phyloP scores from a whole-genome alignment of 31 red algal species.

The Porphyra umbilicalis region DNA sequence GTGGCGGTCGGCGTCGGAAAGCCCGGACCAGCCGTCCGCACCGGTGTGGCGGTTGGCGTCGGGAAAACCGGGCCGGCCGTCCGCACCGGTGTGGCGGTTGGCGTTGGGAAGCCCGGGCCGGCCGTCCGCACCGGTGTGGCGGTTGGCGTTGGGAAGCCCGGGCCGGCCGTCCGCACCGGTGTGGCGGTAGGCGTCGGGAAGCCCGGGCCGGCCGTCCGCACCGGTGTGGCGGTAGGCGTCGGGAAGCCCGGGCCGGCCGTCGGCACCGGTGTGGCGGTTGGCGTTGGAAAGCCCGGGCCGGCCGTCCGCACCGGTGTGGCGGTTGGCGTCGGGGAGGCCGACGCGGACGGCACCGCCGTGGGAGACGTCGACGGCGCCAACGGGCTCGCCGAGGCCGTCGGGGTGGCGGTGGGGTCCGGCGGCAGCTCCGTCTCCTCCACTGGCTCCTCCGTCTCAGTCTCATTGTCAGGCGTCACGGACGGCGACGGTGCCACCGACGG shows the following conservation, averaged over 20 bases:
- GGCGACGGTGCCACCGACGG: too few relatives aligned
- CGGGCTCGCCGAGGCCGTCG: background rate
- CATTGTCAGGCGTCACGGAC: too few relatives aligned
- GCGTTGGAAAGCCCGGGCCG: background rate
- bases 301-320: background rate
- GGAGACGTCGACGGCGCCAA: background rate
- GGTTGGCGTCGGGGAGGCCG: background rate
- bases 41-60: background rate
- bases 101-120: background rate
- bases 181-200: background rate
- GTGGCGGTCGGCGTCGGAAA: background rate
- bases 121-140: background rate
- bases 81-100: background rate
- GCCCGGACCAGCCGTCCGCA: background rate
- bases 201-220: background rate
- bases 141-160: background rate
- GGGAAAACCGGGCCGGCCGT: background rate
- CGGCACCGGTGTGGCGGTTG: background rate
- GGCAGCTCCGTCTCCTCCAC: too few relatives aligned
- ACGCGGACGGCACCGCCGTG: background rate
- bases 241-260: too few relatives aligned
- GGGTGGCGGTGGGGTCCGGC: background rate
- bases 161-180: background rate
- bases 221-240: background rate
- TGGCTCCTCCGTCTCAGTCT: too few relatives aligned